Percentiles rank a stretch among this genome's conserved stretches.
These are phyloP conservation scores for Mikania micrantha DNA, from an alignment of 129 eudicot species.

Conservation along the genomic window DNA sequence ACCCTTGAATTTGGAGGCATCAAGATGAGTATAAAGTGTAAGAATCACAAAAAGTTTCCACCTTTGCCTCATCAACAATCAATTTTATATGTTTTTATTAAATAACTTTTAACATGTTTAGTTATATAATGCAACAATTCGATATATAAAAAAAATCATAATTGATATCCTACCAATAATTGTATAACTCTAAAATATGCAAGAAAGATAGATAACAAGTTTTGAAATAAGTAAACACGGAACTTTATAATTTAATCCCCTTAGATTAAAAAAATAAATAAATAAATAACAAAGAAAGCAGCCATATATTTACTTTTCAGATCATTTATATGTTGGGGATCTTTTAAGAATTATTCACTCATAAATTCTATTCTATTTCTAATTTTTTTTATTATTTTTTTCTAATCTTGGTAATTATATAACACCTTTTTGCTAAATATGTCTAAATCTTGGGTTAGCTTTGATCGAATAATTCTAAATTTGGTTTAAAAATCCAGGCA, in stretches of 20 bases:
- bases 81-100: not conserved
- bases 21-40: not conserved
- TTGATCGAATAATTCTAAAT: conserved; percentile 8
- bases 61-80: conserved; percentile 17
- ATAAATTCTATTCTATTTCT: not conserved
- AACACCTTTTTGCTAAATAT: not conserved
- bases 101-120: not conserved
- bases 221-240: not conserved
- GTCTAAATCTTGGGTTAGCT: not conserved
- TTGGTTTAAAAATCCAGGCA: conserved; percentile 23
- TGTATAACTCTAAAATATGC: not conserved
- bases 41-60: conserved; percentile 23
- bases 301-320: conserved; percentile 20
- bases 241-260: not conserved
- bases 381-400: not conserved
- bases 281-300: conserved; percentile 8
- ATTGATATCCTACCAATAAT: not conserved
- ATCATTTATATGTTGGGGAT: conserved; percentile 3
- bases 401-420: not conserved
- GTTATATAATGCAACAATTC: not conserved
- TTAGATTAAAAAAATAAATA: not conserved
- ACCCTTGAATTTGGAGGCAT: conserved; percentile 1
- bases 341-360: conserved; percentile 17
- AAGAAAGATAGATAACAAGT: not conserved
- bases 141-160: not conserved